Conservation (phyloP, 1,284 basidiomycete species). For the Rhodotorula sp. region DNA sequence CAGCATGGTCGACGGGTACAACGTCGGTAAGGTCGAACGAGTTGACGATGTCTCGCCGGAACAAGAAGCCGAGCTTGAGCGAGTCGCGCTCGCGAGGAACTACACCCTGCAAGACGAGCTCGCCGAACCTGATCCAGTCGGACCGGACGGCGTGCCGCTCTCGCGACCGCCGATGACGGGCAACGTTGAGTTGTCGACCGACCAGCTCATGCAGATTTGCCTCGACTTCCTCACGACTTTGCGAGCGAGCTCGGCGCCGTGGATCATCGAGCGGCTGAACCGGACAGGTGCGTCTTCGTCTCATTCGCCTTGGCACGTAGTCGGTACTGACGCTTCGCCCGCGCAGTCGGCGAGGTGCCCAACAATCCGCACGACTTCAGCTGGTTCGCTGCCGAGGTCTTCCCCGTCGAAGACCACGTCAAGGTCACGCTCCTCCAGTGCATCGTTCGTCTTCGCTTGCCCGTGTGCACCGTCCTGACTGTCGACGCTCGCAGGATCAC, state of each 20-base stretch:
- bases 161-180: constrained; percentile 29
- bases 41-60: constrained; percentile 61
- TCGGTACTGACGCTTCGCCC: no score
- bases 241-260: constrained; percentile 78
- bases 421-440: constrained; percentile 84
- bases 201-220: constrained; percentile 71
- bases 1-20: constrained; percentile 81
- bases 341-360: constrained; percentile 38
- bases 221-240: constrained; percentile 75
- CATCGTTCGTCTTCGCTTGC: not conserved
- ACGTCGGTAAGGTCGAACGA: constrained; percentile 75
- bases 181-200: constrained; percentile 28
- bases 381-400: constrained; percentile 85
- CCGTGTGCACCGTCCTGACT: not conserved
- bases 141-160: not conserved
- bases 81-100: constrained; percentile 35
- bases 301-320: constrained; percentile 52
- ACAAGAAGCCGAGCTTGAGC: constrained; percentile 54
- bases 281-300: constrained; percentile 61
- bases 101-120: not conserved
- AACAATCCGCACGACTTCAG: constrained; percentile 64
- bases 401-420: constrained; percentile 93
- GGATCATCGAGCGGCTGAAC: constrained; percentile 82
- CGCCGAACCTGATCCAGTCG: not conserved
- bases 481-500: constrained; percentile 56